Percentiles rank a stretch among this genome's conserved stretches.
Conservation (phyloP, 1,284 basidiomycete species). For the Trametes pubescens region DNA sequence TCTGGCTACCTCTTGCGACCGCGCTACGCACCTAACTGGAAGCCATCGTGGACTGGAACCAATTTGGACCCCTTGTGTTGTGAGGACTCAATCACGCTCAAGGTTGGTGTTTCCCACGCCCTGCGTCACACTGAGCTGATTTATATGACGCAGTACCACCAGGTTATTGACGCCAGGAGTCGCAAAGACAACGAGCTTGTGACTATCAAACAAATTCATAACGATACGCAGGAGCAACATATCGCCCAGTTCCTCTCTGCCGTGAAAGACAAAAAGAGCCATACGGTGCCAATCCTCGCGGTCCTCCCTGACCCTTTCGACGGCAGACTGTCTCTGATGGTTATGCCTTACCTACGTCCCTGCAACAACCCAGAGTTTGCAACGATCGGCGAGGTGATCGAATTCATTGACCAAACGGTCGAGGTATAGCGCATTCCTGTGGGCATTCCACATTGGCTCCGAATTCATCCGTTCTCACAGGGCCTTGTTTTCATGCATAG, state of each 20-base stretch:
- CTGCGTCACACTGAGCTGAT: neutral
- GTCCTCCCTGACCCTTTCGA: constrained; percentile 29
- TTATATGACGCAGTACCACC: constrained; percentile 1
- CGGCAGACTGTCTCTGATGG: constrained; percentile 23
- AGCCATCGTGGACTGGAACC: neutral
- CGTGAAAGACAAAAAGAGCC: constrained; percentile 16
- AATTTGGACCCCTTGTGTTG: neutral
- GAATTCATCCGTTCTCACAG: constrained; percentile 13
- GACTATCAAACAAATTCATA: constrained; percentile 31
- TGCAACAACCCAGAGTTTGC: constrained; percentile 35
- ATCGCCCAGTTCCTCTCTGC: constrained; percentile 25
- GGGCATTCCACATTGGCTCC: neutral
- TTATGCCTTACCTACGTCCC: constrained; percentile 38
- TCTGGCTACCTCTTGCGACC: constrained; percentile 14
- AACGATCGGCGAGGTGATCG: constrained; percentile 37
- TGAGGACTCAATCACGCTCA: constrained; percentile 12
- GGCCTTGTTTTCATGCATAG: constrained; percentile 40
- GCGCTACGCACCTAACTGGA: constrained; percentile 16
- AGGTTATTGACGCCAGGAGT: constrained; percentile 37
- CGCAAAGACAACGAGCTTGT: constrained; percentile 31
- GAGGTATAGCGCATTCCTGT: constrained; percentile 29
- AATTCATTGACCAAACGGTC: constrained; percentile 38
- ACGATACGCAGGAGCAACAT: constrained; percentile 17
- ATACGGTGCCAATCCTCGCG: constrained; percentile 33
- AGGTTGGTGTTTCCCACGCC: neutral